Base-by-base conservation (phyloP, 2,329 filamentous ascomycete species). In the Pseudogymnoascus sp. region DNA sequence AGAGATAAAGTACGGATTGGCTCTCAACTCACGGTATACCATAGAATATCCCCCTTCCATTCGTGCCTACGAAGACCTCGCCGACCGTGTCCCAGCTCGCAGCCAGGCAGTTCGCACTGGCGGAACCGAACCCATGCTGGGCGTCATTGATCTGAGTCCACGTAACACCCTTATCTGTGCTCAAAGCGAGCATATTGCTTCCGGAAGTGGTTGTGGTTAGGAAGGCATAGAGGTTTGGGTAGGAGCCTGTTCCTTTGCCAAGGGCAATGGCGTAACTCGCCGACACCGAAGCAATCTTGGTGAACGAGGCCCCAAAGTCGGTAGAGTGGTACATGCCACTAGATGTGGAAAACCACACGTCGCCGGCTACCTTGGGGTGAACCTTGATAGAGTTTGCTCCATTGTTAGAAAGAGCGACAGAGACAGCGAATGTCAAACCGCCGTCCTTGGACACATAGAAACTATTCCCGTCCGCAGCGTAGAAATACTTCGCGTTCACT, bases 311-410 rank as follows among this genome's bases (percentile, higher is more conserved):
- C 4, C 81, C 83, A 37, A 74, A 82, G 70, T 85, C 71, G 5
- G 77, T 80, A 8, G 80, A 82, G 67, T 78, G 78, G 74, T 81
- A 85, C 59, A 86, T 72, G 5, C 83, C 83, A 0, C 68, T 73
- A 62, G 84, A 76, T 0, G 82, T 84, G 1, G 82, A 83, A 1
- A 82, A 82, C 72, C 79, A 83, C 59, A 90, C 78, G 59, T 86
- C 82, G 11, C 87, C 86, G 0, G 83, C 82, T 10, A 77, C 76
- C 5, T 79, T 77, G 0, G 85, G 84, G 65, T 86, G 79, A 0
- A 77, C 78, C 14, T 81, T 82, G 8, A 89, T 78, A 35, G 80
- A 78, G 40, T 84, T 84, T 63, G 88, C 75, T 16, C 75, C 70
- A 1, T 73, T 76, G 2, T 75, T 77, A n/a, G 74, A 73, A 0